Base-by-base conservation (phyloP, 2,329 filamentous ascomycete species). In the Aspergillus versicolor region DNA sequence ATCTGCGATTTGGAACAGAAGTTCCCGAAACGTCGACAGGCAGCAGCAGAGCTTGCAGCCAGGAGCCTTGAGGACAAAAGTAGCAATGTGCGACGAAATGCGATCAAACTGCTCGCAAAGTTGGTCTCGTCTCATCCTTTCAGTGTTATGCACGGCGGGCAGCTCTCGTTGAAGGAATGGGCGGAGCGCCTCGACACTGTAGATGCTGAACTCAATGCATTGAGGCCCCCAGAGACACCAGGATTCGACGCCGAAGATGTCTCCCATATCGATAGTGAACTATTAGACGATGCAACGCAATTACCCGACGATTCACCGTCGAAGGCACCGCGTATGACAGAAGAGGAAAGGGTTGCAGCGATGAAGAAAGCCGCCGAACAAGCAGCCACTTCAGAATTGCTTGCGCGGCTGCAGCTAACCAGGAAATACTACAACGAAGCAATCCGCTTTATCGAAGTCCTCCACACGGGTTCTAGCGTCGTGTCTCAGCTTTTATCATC, bases 51-150 rank as follows among this genome's bases (percentile, higher is more conserved):
- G 71, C 80, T 97, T 24, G 92, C 94, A 1, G 88, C 90, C 56
- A 85, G 90, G 65, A 97, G 93, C 73, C 81, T 99, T 3, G 91
- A 97, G 73, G 95, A 99, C 77, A 97, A 96, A 81, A 97, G 93
- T 77, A 99, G 94, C 75, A 96, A 97, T 67, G 94, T 99, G 32
- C 85, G 94, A 60, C 85, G 92, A 57, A 97, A 97, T 71, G 92
- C 94, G 2, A 94, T 99, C 72, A 97, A 96, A 74, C 79, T 99
- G 6, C 82, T 99, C 1, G 90, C 88, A 5, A 89, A 89, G 43
- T 80, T 99, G 6, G 91, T 99, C 66, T 91, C 92, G 61, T 97
- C 92, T 0, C 94, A 99, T 72, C 94, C 94, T 2, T 99, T 97
- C 67, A 91, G 89, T 38, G 87, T 92, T 17, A 88, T 97, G 78